Conservation (phyloP, 768 basidiomycete species). For the Termitomyces eurrhizus region DNA sequence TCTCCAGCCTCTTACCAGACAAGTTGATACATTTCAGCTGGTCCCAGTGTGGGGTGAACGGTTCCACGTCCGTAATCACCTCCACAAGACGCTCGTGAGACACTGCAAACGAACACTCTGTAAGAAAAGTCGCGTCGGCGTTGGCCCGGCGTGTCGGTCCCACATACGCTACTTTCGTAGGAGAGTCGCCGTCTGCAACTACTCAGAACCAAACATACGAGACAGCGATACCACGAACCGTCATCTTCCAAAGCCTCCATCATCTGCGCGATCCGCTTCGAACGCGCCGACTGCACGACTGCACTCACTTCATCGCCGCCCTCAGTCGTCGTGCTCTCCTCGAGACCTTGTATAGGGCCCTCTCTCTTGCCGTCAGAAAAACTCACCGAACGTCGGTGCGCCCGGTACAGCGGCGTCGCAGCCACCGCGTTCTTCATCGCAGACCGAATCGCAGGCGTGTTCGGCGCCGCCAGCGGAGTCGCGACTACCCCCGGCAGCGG, state of each 20-base stretch:
- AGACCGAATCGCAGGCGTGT: constrained; percentile 39
- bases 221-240: constrained; percentile 37
- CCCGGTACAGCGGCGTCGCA: constrained; percentile 55
- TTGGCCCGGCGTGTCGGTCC: constrained; percentile 4
- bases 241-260: constrained; percentile 69
- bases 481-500: constrained; percentile 1
- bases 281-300: constrained; percentile 58
- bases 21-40: constrained; percentile 71
- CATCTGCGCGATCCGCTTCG: constrained; percentile 79
- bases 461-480: constrained; percentile 23
- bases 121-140: constrained; percentile 63
- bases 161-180: constrained; percentile 48
- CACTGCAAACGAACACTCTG: constrained; percentile 95
- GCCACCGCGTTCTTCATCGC: constrained; percentile 38
- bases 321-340: constrained; percentile 33
- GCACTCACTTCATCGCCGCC: constrained; percentile 26
- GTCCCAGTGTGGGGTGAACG: constrained; percentile 96
- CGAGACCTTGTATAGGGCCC: constrained; percentile 75
- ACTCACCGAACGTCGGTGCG: constrained; percentile 83
- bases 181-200: constrained; percentile 33
- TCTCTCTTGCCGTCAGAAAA: constrained; percentile 93
- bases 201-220: background rate
- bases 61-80: constrained; percentile 91
- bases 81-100: constrained; percentile 89
- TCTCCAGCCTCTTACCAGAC: constrained; percentile 67